These are phyloP conservation scores for Tuber melanosporum DNA, from an alignment of 495 filamentous ascomycete species.

Conservation along the genomic window DNA sequence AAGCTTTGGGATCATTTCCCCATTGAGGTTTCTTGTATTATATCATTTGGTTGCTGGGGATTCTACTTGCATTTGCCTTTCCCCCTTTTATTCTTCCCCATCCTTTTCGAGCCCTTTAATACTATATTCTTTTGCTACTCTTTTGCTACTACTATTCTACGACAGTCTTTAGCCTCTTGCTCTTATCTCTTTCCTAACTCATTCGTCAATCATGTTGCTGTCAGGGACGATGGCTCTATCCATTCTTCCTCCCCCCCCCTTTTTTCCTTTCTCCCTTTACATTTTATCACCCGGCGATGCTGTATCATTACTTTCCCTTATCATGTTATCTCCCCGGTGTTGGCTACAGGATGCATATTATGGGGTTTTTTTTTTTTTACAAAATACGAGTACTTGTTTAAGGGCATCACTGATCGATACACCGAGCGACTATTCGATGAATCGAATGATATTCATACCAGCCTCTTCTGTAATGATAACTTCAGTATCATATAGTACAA, in stretches of 20 bases:
- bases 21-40: constrained; percentile 3
- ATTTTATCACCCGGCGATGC: background rate
- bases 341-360: background rate
- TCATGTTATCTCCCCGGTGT: background rate
- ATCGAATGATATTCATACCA: background rate
- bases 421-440: background rate
- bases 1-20: constrained; percentile 4
- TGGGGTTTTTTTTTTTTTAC: background rate
- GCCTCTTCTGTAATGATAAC: background rate
- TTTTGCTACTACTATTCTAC: background rate
- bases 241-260: background rate
- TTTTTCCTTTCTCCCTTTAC: background rate
- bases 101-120: background rate
- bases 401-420: background rate
- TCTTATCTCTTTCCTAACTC: background rate
- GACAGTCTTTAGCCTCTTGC: background rate
- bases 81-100: background rate
- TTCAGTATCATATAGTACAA: background rate
- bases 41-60: background rate
- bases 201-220: background rate
- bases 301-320: background rate
- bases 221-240: constrained; percentile 2
- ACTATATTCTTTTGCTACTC: background rate
- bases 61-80: background rate
- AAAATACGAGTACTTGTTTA: background rate